Evolutionary conservation across 208 protist species (phyloP).

Genomic region (Trypanosoma rangeli): DNA sequence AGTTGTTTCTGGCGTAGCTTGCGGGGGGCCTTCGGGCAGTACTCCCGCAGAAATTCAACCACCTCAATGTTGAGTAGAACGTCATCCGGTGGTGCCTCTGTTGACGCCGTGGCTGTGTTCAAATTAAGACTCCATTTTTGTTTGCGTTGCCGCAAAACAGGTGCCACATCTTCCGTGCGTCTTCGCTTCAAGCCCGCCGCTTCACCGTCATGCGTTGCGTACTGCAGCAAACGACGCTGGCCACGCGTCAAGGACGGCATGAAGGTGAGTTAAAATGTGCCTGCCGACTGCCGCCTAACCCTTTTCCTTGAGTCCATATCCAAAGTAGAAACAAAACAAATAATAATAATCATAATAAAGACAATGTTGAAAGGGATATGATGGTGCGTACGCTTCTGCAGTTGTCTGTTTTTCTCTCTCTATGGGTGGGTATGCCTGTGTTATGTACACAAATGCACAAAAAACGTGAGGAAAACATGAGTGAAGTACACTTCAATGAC

Average conservation of each 20-base stretch:
- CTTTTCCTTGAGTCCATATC: background rate
- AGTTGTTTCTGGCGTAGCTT: constrained; percentile 27
- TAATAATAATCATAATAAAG: background rate
- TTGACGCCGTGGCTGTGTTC: background rate
- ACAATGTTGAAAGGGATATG: background rate
- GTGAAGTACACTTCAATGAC: background rate
- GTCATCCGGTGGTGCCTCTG: background rate
- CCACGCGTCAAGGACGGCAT: constrained; percentile 37
- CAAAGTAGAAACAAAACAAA: background rate
- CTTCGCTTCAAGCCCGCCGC: constrained; percentile 37
- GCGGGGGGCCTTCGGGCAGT: constrained; percentile 16
- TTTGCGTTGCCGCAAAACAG: constrained; percentile 40
- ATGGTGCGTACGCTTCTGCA: too few species aligned
- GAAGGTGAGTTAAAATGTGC: background rate
- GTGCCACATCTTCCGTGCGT: constrained; percentile 53
- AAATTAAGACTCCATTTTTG: background rate
- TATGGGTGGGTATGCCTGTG: background rate
- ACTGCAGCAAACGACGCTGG: constrained; percentile 49
- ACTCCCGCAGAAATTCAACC: constrained; percentile 21
- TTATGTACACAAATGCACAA: background rate
- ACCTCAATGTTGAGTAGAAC: constrained; percentile 16
- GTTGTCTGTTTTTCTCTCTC: background rate
- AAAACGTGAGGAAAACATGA: constrained; percentile 12
- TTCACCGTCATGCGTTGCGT: constrained; percentile 32
- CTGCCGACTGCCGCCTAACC: background rate